Base-by-base conservation (phyloP, 1,284 basidiomycete genomes). In the Cutaneotrichosporon sp. region DNA sequence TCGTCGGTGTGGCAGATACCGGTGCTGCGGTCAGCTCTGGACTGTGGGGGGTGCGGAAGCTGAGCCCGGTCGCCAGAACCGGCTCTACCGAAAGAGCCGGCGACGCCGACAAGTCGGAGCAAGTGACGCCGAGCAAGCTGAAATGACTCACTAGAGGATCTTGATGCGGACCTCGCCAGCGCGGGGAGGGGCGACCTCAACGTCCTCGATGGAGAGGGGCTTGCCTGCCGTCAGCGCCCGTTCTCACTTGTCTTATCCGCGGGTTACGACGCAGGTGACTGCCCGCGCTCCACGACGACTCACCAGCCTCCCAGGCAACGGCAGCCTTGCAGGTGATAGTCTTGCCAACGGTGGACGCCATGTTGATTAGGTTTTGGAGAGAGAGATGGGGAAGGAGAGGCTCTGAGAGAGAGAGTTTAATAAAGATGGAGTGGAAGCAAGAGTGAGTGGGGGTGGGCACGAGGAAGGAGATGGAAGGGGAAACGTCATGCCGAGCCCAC, bases 1-100 rank as follows among this genome's bases (percentile, higher is more conserved):
- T 92, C 92, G 75, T 97, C 95, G 60, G 97, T 99, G 81, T 99
- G 95, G 82, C 97, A 99, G 77, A 99, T 90, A 71, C 95, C 93
- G 85, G 77, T 80, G 73, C 80, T 81, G 63, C 34, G 24, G 59
- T 67, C 53, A 70, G 64, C 38, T 46, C 20, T 16, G 29, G n/a
- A n/a, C n/a, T n/a, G n/a, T n/a, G n/a, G n/a, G n/a, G n/a, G n/a
- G n/a, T n/a, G n/a, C n/a, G n/a, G n/a, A n/a, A n/a, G n/a, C n/a
- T n/a, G 31, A 22, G 57, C 53, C 29, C 18, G 22, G 25, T 24
- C 5, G 24, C 10, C 1, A 43, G 4, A 10, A n/a, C n/a, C n/a
- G n/a, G n/a, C n/a, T n/a, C n/a, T n/a, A n/a, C n/a, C n/a, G n/a
- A n/a, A n/a, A n/a, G n/a, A n/a, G n/a, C n/a, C n/a, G n/a, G n/a